Base-by-base conservation (phyloP, 805 yeast species). In the Sugiyamaella smithiae region DNA sequence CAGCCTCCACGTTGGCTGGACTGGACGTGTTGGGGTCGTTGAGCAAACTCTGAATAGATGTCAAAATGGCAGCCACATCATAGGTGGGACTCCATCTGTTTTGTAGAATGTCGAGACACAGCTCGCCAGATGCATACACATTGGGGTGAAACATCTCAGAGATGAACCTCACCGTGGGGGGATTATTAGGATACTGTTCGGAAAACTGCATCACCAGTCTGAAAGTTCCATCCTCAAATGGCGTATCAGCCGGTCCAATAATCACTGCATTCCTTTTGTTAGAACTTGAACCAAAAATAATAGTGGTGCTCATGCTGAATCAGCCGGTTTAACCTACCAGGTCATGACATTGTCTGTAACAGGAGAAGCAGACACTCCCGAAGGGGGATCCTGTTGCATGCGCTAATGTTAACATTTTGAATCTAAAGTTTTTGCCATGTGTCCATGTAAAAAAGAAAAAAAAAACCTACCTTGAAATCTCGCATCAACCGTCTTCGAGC, bases 401-500 rank as follows among this genome's bases (percentile, higher is more conserved):
- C 98, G 84, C 84, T 81, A 12, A 24, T 25, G 28, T 42, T 29
- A 31, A 11, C 29, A 8, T 8, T 33, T 6, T 33, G 29, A 26
- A 26, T 8, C 11, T 11, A n/a, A 26, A 26, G 9, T 26, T 26
- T 26, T 26, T 7, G 19, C 22, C 7, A 16, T 12, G 12, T 35
- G 38, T n/a, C 22, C 9, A 12, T 6, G 22, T 17, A 2, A 19
- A 20, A 16, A 7, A 14, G 17, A n/a, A 11, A 6, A 9, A 6
- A 22, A 16, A 12, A 22, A 67, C 85, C 41, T 69, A 84, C 86
- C 68, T 89, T 90, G 71, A 93, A 88, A 70, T 93, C 99, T 68
- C 99, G 86, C 98, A 93, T 93, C 62, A 93, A 81, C 73, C 99
- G 82, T 81, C 97, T 85, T 67, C 96, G 82, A n/a, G 99, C 99